phyloP scores from a whole-genome alignment of 225 moss, liverwort and hornwort genomes.

The Takakia lepidozioides region DNA sequence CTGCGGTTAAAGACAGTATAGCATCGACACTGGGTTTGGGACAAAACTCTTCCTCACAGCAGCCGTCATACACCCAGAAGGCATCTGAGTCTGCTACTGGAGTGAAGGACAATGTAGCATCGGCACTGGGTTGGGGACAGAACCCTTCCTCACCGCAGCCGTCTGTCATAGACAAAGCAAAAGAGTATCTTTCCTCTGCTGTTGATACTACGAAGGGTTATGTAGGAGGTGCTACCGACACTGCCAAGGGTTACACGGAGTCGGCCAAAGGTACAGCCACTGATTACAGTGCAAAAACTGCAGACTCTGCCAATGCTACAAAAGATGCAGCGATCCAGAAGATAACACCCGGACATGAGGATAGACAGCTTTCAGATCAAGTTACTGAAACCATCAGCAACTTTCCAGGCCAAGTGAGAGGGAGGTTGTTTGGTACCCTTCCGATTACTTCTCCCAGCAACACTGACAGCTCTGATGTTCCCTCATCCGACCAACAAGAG shows the following conservation, averaged over 20 bases:
- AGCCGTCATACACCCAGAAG: no score
- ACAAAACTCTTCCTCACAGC: background rate
- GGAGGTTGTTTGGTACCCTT: no score
- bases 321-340: constrained; percentile 4
- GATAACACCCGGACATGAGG: constrained; percentile 21
- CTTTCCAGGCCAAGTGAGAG: constrained; percentile 3
- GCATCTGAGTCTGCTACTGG: no score
- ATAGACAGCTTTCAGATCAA: constrained; percentile 23
- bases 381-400: constrained; percentile 10
- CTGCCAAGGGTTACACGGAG: background rate
- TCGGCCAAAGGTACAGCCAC: background rate
- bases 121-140: no score
- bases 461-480: no score
- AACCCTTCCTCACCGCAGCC: constrained; percentile 4
- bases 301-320: background rate
- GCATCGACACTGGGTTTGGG: constrained; percentile 12
- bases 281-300: background rate
- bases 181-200: constrained; percentile 12
- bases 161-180: constrained; percentile 10
- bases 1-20: constrained; percentile 4
- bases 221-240: background rate
- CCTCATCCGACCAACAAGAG: no score
- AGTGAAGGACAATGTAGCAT: no score
- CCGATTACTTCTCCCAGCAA: no score
- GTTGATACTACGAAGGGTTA: constrained; percentile 10